Evolutionary conservation across 2,329 filamentous ascomycete species (phyloP), one percentile per base, ranked within the genome.

Genomic region (Alternaria rosae): DNA sequence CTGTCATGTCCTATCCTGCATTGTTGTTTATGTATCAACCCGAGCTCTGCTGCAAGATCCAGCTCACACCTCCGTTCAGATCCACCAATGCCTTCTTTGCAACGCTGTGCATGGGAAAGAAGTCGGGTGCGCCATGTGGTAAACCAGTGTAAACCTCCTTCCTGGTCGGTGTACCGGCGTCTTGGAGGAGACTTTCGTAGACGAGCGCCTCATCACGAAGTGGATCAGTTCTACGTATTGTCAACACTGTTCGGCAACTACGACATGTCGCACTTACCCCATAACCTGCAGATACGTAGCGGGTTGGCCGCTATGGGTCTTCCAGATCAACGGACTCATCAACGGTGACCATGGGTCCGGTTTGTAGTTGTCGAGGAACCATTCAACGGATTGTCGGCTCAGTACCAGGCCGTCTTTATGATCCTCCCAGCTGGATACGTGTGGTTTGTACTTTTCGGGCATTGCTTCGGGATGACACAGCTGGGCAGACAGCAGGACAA

Each of bases 201-300:
- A 43, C 13, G 4, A 43, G 25, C 12, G 38, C 38, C 8, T 43
- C 32, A 38, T 52, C 48, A 21, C 48, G 28, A 20, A 38, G 48
- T 21, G 32, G 48, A 30, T 38, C 32, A 13, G 17, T 35, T 17
- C 48, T 25, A 5, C 13, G 12, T 4, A n/a, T 10, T n/a, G 35
- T 38, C 35, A 38, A 13, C 25, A 12, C n/a, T 38, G 43, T 21
- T 25, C 47, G 26, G 13, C n/a, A 30, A 13, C 10, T 21, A 51
- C 13, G n/a, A 51, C 15, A 17, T 10, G 26, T 15, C 21, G 11
- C 8, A 54, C 67, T 28, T 62, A 67, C 11, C 85, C 85, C 62
- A 79, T 81, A 0, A 86, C 77, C 67, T 86, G 84, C 1, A 88
- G 73, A 68, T 85, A 87, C 0, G 82, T 79, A 3, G 75, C 78